A percentile compares a stretch with the other conserved stretches of the same genome.
phyloP scores from a whole-genome alignment of 106 monocot species.

The Dendrobium officinale region DNA sequence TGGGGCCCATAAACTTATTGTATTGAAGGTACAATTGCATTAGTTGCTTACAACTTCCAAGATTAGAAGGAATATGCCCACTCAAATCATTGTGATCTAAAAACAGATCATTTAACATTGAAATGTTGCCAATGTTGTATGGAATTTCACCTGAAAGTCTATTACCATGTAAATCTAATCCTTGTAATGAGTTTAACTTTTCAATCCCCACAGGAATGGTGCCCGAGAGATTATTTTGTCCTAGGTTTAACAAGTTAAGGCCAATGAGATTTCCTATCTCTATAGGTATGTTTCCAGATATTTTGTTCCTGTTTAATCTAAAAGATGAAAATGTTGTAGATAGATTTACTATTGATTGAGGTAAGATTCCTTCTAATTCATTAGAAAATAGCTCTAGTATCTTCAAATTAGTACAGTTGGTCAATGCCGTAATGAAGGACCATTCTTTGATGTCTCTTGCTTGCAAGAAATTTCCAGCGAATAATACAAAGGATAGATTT shows the following conservation, averaged over 20 bases:
- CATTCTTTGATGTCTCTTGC: too few species aligned
- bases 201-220: not conserved
- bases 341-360: not conserved
- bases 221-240: not conserved
- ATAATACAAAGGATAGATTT: too few species aligned
- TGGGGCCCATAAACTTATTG: not conserved
- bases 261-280: not conserved
- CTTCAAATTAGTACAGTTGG: not conserved
- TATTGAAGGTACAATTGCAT: not conserved
- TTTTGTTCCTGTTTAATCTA: not conserved
- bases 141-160: not conserved
- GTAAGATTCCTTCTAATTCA: not conserved
- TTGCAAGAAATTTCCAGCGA: too few species aligned
- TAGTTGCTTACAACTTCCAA: not conserved
- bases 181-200: not conserved
- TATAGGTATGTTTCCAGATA: not conserved
- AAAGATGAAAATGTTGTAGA: not conserved
- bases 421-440: not conserved
- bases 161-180: not conserved
- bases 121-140: not conserved
- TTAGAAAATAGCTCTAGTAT: not conserved
- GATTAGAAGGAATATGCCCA: not conserved
- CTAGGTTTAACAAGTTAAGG: not conserved
- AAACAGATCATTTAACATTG: not conserved
- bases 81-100: not conserved